Base-by-base conservation (phyloP, 768 basidiomycete species). In the Coprinellus micaceus region DNA sequence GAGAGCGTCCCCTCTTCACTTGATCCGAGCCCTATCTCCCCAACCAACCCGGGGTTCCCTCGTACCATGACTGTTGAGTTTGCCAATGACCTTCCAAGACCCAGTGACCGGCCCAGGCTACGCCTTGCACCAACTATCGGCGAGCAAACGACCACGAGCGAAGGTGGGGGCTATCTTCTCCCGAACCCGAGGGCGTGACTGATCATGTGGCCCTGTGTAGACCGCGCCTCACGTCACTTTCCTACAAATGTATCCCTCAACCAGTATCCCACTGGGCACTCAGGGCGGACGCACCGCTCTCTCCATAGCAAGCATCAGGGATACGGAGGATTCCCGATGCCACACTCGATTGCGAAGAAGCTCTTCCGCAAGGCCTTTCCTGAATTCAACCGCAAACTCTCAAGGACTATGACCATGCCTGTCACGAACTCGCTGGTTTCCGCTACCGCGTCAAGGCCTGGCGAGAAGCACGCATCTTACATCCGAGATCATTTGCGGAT, bases 281-380 rank as follows among this genome's bases (percentile, higher is more conserved):
- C 52, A 53, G 62, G 54, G 41, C 67, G 51, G n/a, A 58, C 24
- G 45, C 43, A 60, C 10, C 60, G 33, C 24, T 60, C 65, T 22
- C 53, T 46, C 25, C 65, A 54, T 46, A 61, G 63, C 30, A 80
- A 74, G 61, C 71, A 81, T 57, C 74, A 74, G 40, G 82, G 74
- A 17, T 84, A 87, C 53, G 89, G 89, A 26, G 88, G 88, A 1
- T 91, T 90, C 66, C 88, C 89, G 1, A 85, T 85, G 77, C 87
- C 86, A 0, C 78, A 77, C 64, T 68, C 79, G 53, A 71, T 90
- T 26, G 55, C 85, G 12, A 78, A 73, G 2, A 68, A 64, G 10
- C 57, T 88, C 1, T 70, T 92, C 26, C 60, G 71, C 10, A 73
- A 73, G 24, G 67, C 86, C 29, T 90, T 94, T 50, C 95, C 94